A percentile compares a stretch with the other conserved stretches of the same genome.
Evolutionary conservation across 805 yeast genomes (phyloP).

Genomic region (Metschnikowia borealis): DNA sequence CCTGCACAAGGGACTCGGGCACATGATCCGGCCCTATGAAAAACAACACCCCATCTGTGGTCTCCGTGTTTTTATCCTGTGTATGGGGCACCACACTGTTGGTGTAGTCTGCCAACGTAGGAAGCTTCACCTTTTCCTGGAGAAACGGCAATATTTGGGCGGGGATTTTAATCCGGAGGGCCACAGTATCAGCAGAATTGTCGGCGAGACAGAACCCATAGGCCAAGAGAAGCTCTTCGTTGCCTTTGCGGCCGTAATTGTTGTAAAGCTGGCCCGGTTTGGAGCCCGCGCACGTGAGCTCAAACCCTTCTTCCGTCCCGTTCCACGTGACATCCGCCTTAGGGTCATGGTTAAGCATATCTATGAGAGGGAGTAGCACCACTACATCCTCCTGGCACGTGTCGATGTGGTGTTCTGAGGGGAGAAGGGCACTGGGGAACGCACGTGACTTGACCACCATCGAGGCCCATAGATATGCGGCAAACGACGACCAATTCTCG

Average conservation of each 20-base stretch:
- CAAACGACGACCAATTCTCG: slow-evolving; percentile 58
- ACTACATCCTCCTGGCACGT: slow-evolving; percentile 42
- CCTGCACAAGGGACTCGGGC: slow-evolving; percentile 43
- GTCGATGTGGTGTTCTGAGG: slow-evolving; percentile 20
- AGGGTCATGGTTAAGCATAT: slow-evolving; percentile 71
- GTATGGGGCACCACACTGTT: slow-evolving; percentile 26
- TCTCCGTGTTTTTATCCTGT: slow-evolving; percentile 12
- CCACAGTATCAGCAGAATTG: slow-evolving; percentile 56
- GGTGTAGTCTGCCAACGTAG: slow-evolving; percentile 35
- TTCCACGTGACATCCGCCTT: slow-evolving; percentile 64
- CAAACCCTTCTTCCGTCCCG: slow-evolving; percentile 21
- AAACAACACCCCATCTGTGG: slow-evolving; percentile 37
- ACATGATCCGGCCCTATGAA: slow-evolving; percentile 32
- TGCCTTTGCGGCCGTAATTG: slow-evolving; percentile 85
- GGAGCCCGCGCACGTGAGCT: slow-evolving; percentile 16
- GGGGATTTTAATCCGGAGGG: slow-evolving; percentile 57
- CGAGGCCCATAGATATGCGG: slow-evolving; percentile 72
- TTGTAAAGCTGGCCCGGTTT: slow-evolving; percentile 50
- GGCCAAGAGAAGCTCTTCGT: slow-evolving; percentile 74
- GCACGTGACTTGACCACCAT: slow-evolving; percentile 72
- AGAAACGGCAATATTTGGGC: slow-evolving; percentile 27
- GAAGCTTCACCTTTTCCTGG: slow-evolving; percentile 30
- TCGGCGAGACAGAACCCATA: slow-evolving; percentile 71
- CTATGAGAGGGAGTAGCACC: slow-evolving; percentile 74
- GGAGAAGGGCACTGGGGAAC: slow-evolving; percentile 68